Percentiles rank a stretch among this genome's conserved stretches.
These are phyloP conservation scores for Wallacemonas sp. DNA, from an alignment of 208 protist species.

Conservation along the genomic window DNA sequence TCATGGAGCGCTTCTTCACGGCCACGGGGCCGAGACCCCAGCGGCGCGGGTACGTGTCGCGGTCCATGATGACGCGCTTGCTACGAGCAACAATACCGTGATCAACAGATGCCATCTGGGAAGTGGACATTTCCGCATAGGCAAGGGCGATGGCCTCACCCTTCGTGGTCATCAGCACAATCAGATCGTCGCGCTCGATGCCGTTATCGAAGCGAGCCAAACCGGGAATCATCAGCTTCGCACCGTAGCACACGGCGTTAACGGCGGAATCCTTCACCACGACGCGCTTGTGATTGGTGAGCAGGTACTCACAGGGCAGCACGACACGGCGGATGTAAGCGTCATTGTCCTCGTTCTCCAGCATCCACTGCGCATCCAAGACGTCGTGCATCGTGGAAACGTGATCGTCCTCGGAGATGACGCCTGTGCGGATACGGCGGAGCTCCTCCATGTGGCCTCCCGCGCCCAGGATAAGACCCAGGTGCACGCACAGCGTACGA, in stretches of 20 bases:
- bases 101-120: constrained; percentile 96
- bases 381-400: constrained; percentile 99
- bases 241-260: constrained; percentile 99
- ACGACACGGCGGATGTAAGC: constrained; percentile 97
- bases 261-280: constrained; percentile 99
- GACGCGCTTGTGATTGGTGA: constrained; percentile 98
- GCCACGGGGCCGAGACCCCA: constrained; percentile 98
- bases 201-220: constrained; percentile 96
- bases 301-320: constrained; percentile 97
- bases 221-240: constrained; percentile 99
- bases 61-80: constrained; percentile 99
- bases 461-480: constrained; percentile 98
- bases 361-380: constrained; percentile 98
- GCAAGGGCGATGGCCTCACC: constrained; percentile 99
- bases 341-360: constrained; percentile 97
- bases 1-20: constrained; percentile 96
- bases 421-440: constrained; percentile 97
- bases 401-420: constrained; percentile 93
- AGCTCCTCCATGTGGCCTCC: constrained; percentile 99
- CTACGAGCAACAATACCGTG: constrained; percentile 98
- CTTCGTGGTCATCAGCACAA: constrained; percentile 99
- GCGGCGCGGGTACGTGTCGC: constrained; percentile 98
- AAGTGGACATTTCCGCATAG: constrained; percentile 98
- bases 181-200: constrained; percentile 96
- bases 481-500: constrained; percentile 99